Evolutionary conservation across 2,329 filamentous ascomycete genomes (phyloP).

Genomic region (Aspergillus fumigatus): DNA sequence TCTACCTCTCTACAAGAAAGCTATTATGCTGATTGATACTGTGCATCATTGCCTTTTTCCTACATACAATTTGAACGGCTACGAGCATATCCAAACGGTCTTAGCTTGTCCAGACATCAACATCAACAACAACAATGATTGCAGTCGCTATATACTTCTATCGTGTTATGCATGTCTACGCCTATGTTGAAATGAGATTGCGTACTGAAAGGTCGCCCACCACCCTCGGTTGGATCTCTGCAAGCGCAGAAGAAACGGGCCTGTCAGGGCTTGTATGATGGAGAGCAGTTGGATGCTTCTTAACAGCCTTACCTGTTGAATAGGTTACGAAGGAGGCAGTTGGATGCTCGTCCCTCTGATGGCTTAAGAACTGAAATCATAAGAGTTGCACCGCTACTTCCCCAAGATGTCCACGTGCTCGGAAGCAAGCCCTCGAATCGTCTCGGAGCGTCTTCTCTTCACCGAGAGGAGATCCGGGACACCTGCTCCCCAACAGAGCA

Average conservation of each 20-base stretch:
- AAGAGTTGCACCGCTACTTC: constrained; percentile 31
- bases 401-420: constrained; percentile 10
- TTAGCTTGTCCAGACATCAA: not conserved
- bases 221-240: constrained; percentile 11
- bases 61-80: not conserved
- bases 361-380: constrained; percentile 31
- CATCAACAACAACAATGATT: too few species aligned
- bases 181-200: constrained; percentile 3
- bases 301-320: constrained; percentile 32
- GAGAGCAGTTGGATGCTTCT: constrained; percentile 44
- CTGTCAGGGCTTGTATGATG: constrained; percentile 28
- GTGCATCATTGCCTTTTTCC: not conserved
- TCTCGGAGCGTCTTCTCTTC: constrained; percentile 15
- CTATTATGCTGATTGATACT: not conserved
- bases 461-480: constrained; percentile 11
- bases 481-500: constrained; percentile 7
- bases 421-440: constrained; percentile 3
- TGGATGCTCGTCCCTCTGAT: constrained; percentile 39
- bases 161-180: constrained; percentile 1
- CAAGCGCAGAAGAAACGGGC: constrained; percentile 3
- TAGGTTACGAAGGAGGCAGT: constrained; percentile 36
- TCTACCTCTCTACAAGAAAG: too few species aligned
- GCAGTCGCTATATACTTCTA: not conserved
- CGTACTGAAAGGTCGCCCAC: constrained; percentile 13
- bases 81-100: not conserved